Evolutionary conservation across 495 filamentous ascomycete species (phyloP).

Genomic region (Sordaria brevicollis): DNA sequence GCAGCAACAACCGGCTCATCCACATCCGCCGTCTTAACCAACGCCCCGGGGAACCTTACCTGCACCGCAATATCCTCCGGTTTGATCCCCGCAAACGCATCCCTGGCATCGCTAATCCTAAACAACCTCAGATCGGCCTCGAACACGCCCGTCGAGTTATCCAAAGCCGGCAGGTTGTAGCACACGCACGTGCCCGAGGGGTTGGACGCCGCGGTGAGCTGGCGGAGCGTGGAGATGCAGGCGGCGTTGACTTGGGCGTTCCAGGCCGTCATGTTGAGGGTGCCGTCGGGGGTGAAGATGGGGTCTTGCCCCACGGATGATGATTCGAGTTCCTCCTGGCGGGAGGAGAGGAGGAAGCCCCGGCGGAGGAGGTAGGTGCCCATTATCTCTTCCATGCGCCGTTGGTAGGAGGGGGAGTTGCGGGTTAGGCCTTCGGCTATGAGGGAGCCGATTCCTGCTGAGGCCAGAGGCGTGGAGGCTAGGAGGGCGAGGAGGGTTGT

Average conservation of each 20-base stretch:
- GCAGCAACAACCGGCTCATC: conserved; percentile 2
- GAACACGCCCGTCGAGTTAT: conserved; percentile 55
- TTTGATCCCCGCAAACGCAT: conserved; percentile 46
- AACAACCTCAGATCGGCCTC: conserved; percentile 62
- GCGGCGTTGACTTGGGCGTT: conserved; percentile 40
- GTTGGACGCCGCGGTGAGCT: conserved; percentile 44
- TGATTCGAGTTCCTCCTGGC: conserved; percentile 13
- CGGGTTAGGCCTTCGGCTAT: conserved; percentile 16
- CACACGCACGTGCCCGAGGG: conserved; percentile 66
- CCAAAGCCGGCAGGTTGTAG: conserved; percentile 59
- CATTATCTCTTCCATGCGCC: conserved; percentile 18
- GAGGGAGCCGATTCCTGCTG: conserved; percentile 14
- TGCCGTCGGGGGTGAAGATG: conserved; percentile 20
- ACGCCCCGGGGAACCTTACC: conserved; percentile 50
- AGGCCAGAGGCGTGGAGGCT: conserved; percentile 12
- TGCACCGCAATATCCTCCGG: conserved; percentile 46
- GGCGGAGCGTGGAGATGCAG: conserved; percentile 37
- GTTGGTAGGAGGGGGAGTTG: conserved; percentile 9
- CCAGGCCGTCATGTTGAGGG: conserved; percentile 38
- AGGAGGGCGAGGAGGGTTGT: conserved; percentile 16
- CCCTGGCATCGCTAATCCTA: conserved; percentile 45
- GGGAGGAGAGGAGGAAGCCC: conserved; percentile 9
- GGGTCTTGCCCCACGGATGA: conserved; percentile 2
- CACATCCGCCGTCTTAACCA: conserved; percentile 17
- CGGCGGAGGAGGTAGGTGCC: conserved; percentile 10